These are phyloP conservation scores for Fusarium kyushuense DNA, from an alignment of 2,329 filamentous ascomycete genomes.

Conservation along the genomic window DNA sequence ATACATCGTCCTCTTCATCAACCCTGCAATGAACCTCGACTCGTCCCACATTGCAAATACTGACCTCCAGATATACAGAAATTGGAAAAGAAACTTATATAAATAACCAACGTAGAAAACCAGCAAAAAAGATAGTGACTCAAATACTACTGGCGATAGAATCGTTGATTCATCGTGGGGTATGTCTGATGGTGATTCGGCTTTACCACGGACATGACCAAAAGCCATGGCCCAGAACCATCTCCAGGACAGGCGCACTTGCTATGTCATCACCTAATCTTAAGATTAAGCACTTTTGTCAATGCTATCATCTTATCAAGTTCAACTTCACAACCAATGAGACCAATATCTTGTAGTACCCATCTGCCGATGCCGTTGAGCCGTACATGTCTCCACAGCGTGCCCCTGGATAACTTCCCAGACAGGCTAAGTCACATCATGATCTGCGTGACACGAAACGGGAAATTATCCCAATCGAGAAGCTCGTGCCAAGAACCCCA, in stretches of 20 bases:
- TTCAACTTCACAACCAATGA: neutral
- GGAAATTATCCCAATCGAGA: constrained; percentile 22
- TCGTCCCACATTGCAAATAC: too few relatives aligned
- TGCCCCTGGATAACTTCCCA: constrained; percentile 19
- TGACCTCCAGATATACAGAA: too few relatives aligned
- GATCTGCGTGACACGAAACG: constrained; percentile 20
- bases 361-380: constrained; percentile 22
- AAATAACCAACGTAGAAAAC: fast-evolving
- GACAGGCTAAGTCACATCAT: constrained; percentile 8
- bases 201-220: neutral
- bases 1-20: too few relatives aligned
- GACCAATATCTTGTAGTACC: neutral
- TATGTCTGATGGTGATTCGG: neutral
- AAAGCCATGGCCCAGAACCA: neutral
- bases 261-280: constrained; percentile 5
- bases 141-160: neutral
- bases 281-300: constrained; percentile 20
- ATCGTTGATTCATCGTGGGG: neutral
- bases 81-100: too few relatives aligned
- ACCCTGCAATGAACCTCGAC: too few relatives aligned
- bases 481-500: constrained; percentile 25
- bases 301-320: neutral
- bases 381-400: constrained; percentile 12
- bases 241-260: neutral
- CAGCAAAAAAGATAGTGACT: too few relatives aligned